A percentile compares a stretch with the other conserved stretches of the same genome.
Evolutionary conservation across 768 basidiomycete species (phyloP).

Genomic region (Favolaschia claudopus): DNA sequence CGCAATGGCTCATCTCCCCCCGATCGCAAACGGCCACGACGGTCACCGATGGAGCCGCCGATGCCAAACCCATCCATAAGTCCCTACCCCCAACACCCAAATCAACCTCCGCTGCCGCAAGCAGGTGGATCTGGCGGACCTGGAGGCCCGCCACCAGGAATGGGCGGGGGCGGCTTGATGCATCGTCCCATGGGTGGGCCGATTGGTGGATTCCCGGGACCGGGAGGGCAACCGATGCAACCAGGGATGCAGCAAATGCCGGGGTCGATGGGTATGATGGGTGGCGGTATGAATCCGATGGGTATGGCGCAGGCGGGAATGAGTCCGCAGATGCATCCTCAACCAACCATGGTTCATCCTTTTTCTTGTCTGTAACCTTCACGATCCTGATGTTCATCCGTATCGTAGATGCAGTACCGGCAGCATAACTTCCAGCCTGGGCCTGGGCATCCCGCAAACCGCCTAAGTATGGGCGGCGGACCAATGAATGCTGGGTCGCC

Average conservation of each 20-base stretch:
- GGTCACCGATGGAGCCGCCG: conserved; percentile 58
- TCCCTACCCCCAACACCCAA: conserved; percentile 28
- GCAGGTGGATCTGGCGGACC: conserved; percentile 40
- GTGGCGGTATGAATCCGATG: conserved; percentile 18
- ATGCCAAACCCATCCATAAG: conserved; percentile 46
- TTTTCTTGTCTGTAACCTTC: neutral
- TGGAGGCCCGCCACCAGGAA: conserved; percentile 44
- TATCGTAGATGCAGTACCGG: conserved; percentile 21
- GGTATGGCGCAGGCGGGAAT: conserved; percentile 18
- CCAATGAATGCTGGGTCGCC: conserved; percentile 52
- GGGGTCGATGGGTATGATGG: conserved; percentile 32
- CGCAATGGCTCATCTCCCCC: conserved; percentile 65
- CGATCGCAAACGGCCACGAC: conserved; percentile 59
- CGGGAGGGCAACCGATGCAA: conserved; percentile 17
- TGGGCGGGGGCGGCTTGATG: conserved; percentile 50
- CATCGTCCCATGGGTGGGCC: conserved; percentile 38
- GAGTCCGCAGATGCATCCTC: conserved; percentile 28
- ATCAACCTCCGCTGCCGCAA: conserved; percentile 31
- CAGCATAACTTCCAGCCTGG: conserved; percentile 13
- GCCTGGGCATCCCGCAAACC: conserved; percentile 11
- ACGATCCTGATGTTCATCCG: neutral
- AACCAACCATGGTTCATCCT: conserved; percentile 14
- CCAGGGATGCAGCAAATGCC: conserved; percentile 7
- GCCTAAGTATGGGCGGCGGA: conserved; percentile 23
- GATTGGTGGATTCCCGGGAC: conserved; percentile 38